phyloP scores from a whole-genome alignment of 1,139 yeast genomes.

The Candida sp. region DNA sequence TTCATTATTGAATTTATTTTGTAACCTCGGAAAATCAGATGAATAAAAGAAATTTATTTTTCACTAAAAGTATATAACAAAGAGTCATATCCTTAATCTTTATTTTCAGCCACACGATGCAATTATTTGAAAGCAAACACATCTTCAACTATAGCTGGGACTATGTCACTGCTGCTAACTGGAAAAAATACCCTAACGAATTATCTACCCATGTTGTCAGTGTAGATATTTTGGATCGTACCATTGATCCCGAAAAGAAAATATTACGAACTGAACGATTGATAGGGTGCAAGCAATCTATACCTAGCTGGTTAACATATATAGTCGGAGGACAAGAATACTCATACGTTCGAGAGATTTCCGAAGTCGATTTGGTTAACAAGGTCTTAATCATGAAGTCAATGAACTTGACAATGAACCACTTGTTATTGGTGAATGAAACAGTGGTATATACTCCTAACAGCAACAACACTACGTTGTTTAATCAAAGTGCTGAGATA shows the following conservation, averaged over 20 bases:
- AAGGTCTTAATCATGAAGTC: constrained; percentile 76
- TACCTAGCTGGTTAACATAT: constrained; percentile 77
- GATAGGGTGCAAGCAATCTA: constrained; percentile 84
- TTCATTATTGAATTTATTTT: no score
- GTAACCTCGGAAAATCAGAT: background rate
- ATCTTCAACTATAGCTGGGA: constrained; percentile 86
- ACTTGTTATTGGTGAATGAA: constrained; percentile 77
- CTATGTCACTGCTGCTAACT: constrained; percentile 92
- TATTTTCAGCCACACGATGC: constrained; percentile 52
- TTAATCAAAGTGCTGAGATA: constrained; percentile 82
- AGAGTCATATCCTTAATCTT: background rate
- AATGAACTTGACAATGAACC: constrained; percentile 81
- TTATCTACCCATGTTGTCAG: constrained; percentile 92
- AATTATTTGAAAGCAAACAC: constrained; percentile 68
- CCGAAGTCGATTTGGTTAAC: constrained; percentile 70
- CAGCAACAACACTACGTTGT: constrained; percentile 50
- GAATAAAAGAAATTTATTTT: constrained; percentile 16
- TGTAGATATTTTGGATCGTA: constrained; percentile 81
- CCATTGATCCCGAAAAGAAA: constrained; percentile 52
- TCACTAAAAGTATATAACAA: constrained; percentile 7
- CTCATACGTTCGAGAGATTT: constrained; percentile 85
- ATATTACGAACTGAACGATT: constrained; percentile 78
- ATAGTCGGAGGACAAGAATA: constrained; percentile 72
- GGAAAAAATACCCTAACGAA: constrained; percentile 96
- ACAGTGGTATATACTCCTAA: constrained; percentile 80